Conservation (phyloP, 75 land plant genomes). For the Sequoiadendron giganteum region DNA sequence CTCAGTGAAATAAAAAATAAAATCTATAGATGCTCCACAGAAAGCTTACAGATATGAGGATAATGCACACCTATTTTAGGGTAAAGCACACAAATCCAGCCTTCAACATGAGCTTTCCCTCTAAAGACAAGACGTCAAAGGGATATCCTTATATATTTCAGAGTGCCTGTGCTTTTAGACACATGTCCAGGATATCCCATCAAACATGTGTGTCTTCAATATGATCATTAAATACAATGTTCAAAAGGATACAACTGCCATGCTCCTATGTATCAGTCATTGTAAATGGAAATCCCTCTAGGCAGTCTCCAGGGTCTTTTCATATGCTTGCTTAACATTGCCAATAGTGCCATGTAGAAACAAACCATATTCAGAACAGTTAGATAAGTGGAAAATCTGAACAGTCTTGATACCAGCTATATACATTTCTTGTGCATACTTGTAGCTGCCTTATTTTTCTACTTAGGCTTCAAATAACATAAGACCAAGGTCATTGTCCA, state of each 20-base stretch:
- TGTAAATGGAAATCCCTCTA: neutral
- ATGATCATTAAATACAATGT: neutral
- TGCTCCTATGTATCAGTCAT: neutral
- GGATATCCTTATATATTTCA: neutral
- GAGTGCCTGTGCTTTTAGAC: neutral
- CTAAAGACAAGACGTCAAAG: neutral
- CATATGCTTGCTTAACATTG: neutral
- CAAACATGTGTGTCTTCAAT: neutral
- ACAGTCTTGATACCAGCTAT: neutral
- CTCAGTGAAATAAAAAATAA: too few relatives aligned
- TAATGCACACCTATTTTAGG: too few relatives aligned
- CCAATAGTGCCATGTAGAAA: neutral
- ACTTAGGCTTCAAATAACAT: neutral
- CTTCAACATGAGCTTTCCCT: too few relatives aligned
- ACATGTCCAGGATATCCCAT: neutral
- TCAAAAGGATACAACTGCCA: neutral
- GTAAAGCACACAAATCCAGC: too few relatives aligned
- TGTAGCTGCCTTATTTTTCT: neutral
- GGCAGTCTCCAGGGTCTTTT: neutral
- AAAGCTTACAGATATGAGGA: too few relatives aligned
- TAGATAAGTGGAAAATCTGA: neutral
- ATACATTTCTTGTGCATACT: neutral
- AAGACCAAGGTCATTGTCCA: neutral
- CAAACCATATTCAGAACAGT: neutral
- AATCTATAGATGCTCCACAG: too few relatives aligned